Conservation (phyloP, 129 eudicot species). For the Tagetes erecta region DNA sequence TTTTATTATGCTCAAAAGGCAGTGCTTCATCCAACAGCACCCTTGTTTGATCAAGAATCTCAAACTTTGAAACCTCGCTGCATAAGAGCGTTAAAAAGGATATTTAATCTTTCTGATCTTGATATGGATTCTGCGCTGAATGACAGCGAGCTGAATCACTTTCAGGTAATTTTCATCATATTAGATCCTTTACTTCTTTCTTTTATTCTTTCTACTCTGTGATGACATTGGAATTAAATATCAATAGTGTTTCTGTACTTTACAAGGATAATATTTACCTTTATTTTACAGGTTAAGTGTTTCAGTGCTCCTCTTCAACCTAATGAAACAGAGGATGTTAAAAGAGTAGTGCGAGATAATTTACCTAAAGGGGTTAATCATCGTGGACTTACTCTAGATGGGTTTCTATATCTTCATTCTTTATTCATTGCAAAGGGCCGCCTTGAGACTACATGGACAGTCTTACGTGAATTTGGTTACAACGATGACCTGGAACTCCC, state of each 20-base stretch:
- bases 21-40: constrained; percentile 95
- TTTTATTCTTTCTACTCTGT: background rate
- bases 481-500: constrained; percentile 72
- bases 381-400: constrained; percentile 80
- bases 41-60: constrained; percentile 91
- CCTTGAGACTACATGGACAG: constrained; percentile 93
- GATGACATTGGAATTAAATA: constrained; percentile 15
- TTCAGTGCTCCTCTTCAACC: constrained; percentile 93
- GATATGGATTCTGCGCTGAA: constrained; percentile 86
- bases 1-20: constrained; percentile 97
- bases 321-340: constrained; percentile 83
- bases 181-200: background rate
- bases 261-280: constrained; percentile 6
- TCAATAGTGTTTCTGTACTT: constrained; percentile 13
- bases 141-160: constrained; percentile 85
- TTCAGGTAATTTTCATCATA: constrained; percentile 57
- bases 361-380: constrained; percentile 79
- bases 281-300: constrained; percentile 66
- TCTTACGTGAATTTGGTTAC: constrained; percentile 88
- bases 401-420: constrained; percentile 86
- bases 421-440: constrained; percentile 89
- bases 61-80: constrained; percentile 86
- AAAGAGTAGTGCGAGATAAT: constrained; percentile 83
- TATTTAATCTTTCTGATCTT: constrained; percentile 77
- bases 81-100: constrained; percentile 81